Conservation (phyloP, 1,284 basidiomycete species). For the Xerocomus cyaneibrunnescens region DNA sequence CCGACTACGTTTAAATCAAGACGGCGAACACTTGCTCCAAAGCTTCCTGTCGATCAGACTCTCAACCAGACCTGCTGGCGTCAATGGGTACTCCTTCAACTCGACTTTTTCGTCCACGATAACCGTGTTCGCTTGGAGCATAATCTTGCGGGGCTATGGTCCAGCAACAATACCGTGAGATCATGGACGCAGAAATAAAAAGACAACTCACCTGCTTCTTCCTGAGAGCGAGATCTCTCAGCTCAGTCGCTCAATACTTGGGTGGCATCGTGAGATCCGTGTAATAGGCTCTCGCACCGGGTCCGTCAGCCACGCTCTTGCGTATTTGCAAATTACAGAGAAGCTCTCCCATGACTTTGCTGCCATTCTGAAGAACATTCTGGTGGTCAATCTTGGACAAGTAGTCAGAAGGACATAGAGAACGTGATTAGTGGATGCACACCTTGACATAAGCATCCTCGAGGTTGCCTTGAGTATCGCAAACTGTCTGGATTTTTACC, state of each 20-base stretch:
- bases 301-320: constrained; percentile 80
- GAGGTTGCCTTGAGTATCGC: constrained; percentile 53
- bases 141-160: constrained; percentile 71
- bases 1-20: too few relatives aligned
- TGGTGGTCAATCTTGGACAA: constrained; percentile 62
- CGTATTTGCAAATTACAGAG: constrained; percentile 77
- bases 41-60: constrained; percentile 75
- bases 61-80: constrained; percentile 68
- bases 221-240: constrained; percentile 71
- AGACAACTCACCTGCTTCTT: constrained; percentile 68
- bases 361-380: constrained; percentile 63
- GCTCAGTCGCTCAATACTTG: constrained; percentile 69
- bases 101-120: constrained; percentile 63
- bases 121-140: constrained; percentile 79
- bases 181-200: neutral
- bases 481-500: constrained; percentile 66
- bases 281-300: constrained; percentile 74
- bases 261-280: constrained; percentile 70
- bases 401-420: neutral
- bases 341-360: constrained; percentile 65
- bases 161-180: neutral
- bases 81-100: constrained; percentile 76
- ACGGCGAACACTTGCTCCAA: constrained; percentile 28
- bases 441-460: constrained; percentile 71
- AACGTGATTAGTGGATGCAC: constrained; percentile 22